Percentiles rank a stretch among this genome's conserved stretches.
Evolutionary conservation across 495 filamentous ascomycete species (phyloP).

Genomic region (Talaromyces stipitatus): DNA sequence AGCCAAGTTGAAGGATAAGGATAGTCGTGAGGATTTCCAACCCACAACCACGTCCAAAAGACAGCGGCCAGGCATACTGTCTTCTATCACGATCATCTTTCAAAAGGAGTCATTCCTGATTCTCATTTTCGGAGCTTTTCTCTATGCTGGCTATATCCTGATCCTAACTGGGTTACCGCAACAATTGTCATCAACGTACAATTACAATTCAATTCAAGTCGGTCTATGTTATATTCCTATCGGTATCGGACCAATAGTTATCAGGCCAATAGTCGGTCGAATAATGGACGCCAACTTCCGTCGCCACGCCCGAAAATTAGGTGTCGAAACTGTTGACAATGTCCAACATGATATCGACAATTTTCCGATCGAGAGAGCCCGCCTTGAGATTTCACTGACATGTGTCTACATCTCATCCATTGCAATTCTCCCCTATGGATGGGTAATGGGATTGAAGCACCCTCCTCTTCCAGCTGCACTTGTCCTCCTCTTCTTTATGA

Average conservation of each 20-base stretch:
- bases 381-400: slow-evolving; percentile 28
- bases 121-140: slow-evolving; percentile 9
- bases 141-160: slow-evolving; percentile 9
- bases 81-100: background rate
- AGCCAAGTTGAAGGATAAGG: slow-evolving; percentile 2
- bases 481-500: slow-evolving; percentile 35
- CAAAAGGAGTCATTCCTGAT: background rate
- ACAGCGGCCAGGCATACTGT: background rate
- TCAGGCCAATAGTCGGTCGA: slow-evolving; percentile 24
- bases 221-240: slow-evolving; percentile 42
- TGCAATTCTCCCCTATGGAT: slow-evolving; percentile 36
- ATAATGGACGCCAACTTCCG: slow-evolving; percentile 37
- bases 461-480: slow-evolving; percentile 28
- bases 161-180: slow-evolving; percentile 29
- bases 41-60: background rate
- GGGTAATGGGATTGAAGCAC: slow-evolving; percentile 30
- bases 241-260: slow-evolving; percentile 30
- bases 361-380: slow-evolving; percentile 33
- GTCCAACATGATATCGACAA: slow-evolving; percentile 31
- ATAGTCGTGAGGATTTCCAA: slow-evolving; percentile 2
- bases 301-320: slow-evolving; percentile 21
- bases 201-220: slow-evolving; percentile 26
- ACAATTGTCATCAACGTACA: background rate
- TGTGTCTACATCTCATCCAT: slow-evolving; percentile 23
- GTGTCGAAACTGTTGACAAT: slow-evolving; percentile 20